Conservation (phyloP, 305 asterid species). For the Fraxinus sp. region DNA sequence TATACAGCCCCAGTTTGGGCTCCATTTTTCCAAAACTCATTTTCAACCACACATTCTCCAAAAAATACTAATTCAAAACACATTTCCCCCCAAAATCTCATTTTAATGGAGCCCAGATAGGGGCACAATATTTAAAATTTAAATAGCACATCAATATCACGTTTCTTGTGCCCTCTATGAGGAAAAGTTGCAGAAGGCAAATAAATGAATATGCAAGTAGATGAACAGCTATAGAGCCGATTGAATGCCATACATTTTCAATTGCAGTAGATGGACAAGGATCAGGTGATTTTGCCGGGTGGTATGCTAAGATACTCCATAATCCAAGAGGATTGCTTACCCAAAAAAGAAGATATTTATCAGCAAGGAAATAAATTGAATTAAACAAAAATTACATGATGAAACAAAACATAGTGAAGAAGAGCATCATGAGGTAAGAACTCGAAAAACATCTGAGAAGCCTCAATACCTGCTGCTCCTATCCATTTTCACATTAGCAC, state of each 20-base stretch:
- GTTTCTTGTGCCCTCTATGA: background rate
- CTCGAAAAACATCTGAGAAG: constrained; percentile 15
- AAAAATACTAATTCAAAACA: too few relatives aligned
- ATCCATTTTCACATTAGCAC: constrained; percentile 43
- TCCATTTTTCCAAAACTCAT: too few relatives aligned
- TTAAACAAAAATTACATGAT: constrained; percentile 14
- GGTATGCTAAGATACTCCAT: background rate
- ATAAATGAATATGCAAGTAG: background rate
- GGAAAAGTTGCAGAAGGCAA: background rate
- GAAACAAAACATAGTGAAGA: background rate
- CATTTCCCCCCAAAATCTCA: too few relatives aligned
- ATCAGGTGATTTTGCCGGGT: background rate
- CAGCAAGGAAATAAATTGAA: constrained; percentile 12
- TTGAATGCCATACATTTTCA: background rate
- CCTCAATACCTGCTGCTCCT: constrained; percentile 50
- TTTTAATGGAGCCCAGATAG: too few relatives aligned
- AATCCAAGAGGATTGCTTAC: background rate
- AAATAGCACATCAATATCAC: background rate
- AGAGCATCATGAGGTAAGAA: constrained; percentile 6
- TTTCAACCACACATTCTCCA: too few relatives aligned
- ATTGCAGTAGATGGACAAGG: background rate
- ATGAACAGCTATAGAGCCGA: background rate
- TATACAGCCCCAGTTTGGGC: background rate
- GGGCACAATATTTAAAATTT: background rate
- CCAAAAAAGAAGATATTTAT: constrained; percentile 25